A percentile compares a stretch with the other conserved stretches of the same genome.
These are phyloP conservation scores for Dioscorea cayenensis DNA, from an alignment of 116 monocot species.

Conservation along the genomic window DNA sequence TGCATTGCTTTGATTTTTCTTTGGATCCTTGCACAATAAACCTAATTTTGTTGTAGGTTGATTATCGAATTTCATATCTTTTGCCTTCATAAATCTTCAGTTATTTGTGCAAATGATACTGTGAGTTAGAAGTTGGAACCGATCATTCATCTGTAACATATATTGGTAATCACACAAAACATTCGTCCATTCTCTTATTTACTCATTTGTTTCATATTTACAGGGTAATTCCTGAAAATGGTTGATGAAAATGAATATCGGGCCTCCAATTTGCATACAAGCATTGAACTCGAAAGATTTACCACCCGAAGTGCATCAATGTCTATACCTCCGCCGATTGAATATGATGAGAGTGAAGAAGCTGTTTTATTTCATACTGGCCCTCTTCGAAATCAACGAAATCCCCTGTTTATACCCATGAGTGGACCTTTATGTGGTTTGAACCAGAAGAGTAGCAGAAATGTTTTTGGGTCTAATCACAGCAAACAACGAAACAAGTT, in stretches of 20 bases:
- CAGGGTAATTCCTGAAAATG: neutral
- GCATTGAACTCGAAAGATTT: conserved; percentile 26
- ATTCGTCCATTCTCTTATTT: too few relatives aligned
- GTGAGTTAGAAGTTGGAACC: too few relatives aligned
- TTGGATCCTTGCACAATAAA: too few relatives aligned
- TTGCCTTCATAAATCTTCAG: too few relatives aligned
- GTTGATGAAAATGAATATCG: neutral
- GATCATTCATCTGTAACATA: too few relatives aligned
- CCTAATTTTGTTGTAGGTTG: too few relatives aligned
- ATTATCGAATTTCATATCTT: too few relatives aligned
- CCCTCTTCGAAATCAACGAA: conserved; percentile 20
- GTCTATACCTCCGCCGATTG: conserved; percentile 21
- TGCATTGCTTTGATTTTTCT: too few relatives aligned
- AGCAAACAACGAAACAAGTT: conserved; percentile 19
- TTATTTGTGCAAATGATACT: too few relatives aligned
- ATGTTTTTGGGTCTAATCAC: neutral
- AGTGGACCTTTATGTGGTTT: conserved; percentile 23
- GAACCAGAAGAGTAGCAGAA: conserved; percentile 3
- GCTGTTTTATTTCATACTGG: conserved; percentile 42
- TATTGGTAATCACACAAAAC: too few relatives aligned
- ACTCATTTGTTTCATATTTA: neutral
- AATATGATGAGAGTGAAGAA: conserved; percentile 26
- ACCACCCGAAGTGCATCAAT: conserved; percentile 41
- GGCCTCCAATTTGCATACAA: conserved; percentile 5
- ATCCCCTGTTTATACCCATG: conserved; percentile 16